Evolutionary conservation across 306 rosid species (phyloP), one percentile per base, ranked within the genome.

Genomic region (Vigna mungo): DNA sequence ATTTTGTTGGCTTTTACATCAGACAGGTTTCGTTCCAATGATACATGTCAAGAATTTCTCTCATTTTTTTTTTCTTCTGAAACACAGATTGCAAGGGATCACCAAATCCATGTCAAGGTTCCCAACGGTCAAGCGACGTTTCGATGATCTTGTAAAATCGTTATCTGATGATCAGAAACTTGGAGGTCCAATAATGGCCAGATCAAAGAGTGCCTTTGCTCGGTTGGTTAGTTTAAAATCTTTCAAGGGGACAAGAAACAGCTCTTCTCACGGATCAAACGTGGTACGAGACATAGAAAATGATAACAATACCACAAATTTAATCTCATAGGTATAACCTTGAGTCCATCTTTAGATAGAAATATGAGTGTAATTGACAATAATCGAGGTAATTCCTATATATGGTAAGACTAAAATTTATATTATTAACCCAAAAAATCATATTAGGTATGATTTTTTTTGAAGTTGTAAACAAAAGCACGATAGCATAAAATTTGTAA

Each of bases 51-150:
- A 25, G 32, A 18, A 32, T 21, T 48, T n/a, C 25, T 46, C 20
- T 58, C 7, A 52, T 80, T 64, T 64, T 56, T 78, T 27, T 68
- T 43, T 20, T 65, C 23, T 64, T 77, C 36, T 76, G 43, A 69
- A 15, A 21, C 72, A 32, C 79, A 95, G 99, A 89, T 92, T 96
- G 15, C 94, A 82, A 77, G 99, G 99, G 59, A 88, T 96, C 79
- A 96, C 91, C 25, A 92, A 87, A 75, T 92, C 98, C 12, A 92
- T 92, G 84, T 82, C 98, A 25, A 91, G 99, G 88, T 96, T 84
- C 43, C 99, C 96, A 1, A 96, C 98, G 9, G 88, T 77, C 81
- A 81, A 79, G 89, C 97, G 98, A 13, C 92, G 96, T 13, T 88
- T 89, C 30, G 97, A 91, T 60, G 34, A 68, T 72, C 90, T 96